Evolutionary conservation across 1,284 basidiomycete species (phyloP), one percentile per base, ranked within the genome.

Genomic region (Veloporphyrellus conicus): DNA sequence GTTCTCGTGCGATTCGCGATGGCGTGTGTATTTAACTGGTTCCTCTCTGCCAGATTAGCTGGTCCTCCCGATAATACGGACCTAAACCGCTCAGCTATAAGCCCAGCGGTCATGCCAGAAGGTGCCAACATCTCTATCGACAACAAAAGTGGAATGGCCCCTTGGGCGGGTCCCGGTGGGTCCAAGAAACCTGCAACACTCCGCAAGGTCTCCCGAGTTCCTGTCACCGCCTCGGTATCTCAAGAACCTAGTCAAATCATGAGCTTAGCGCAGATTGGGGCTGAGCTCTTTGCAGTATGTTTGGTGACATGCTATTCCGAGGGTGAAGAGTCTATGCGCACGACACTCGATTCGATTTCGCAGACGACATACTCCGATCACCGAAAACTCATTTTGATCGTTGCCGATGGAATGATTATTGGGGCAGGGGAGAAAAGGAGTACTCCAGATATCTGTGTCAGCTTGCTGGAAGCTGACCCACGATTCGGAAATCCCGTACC

Each of bases 361-460:
- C 72, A 72, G 35, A 97, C 94, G 1, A 86, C 81, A 4, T 99
- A 98, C 68, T 90, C 92, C 8, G 94, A 98, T 68, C 74, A 80
- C 32, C 78, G 94, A 47, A 99, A 99, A 68, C 75, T 99, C 18
- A 70, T 99, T 34, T 96, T 97, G 66, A 77, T 99, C 48, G 87
- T 99, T 8, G 95, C 94, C 31, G 96, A 99, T 68, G 96, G 96
- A 6, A 98, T 99, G 92, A 93, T 99, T 56, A 99, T 95, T 0
- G 96, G 96, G 41, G 86, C 86, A 4, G 96, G 96, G 44, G 95
- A 99, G 74, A 90, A 93, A 68, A 77, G 77, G 62, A 93, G 90
- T 56, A 99, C 95, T 4, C 96, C 96, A 10, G 96, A 99, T 69
- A 93, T 93, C 44, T 98, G 95, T 64, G 94, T 99, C 32, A 78